These are phyloP conservation scores for Stephania cephalantha DNA, from an alignment of 164 flowering plant genomes.

Conservation along the genomic window DNA sequence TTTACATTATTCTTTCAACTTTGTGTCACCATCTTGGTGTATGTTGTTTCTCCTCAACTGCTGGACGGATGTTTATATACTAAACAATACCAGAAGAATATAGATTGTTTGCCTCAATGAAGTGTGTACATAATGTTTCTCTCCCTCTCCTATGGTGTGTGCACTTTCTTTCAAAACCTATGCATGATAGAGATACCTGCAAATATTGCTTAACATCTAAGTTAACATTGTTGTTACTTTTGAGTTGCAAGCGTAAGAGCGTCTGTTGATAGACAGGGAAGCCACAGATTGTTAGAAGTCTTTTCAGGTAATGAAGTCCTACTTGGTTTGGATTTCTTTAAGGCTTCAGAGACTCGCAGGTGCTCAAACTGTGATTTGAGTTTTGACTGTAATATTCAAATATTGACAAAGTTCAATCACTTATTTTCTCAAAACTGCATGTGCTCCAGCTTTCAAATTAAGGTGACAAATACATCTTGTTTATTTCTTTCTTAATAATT, in stretches of 20 bases:
- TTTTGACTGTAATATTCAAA: too few species aligned
- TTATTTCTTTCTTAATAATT: neutral
- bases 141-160: neutral
- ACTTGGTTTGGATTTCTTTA: too few species aligned
- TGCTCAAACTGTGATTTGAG: too few species aligned
- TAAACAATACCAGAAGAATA: slow-evolving; percentile 8
- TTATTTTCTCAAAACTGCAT: too few species aligned
- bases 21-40: slow-evolving; percentile 18
- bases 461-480: too few species aligned
- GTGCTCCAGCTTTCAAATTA: too few species aligned
- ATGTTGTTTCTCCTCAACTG: neutral
- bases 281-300: too few species aligned
- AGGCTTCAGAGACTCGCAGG: too few species aligned
- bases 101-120: slow-evolving; percentile 4
- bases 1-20: slow-evolving; percentile 20
- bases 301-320: too few species aligned
- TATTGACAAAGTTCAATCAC: too few species aligned
- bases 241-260: too few species aligned
- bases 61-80: slow-evolving; percentile 19
- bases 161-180: neutral
- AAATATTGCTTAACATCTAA: neutral
- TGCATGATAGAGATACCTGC: neutral
- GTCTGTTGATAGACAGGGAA: too few species aligned
- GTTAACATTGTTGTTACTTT: neutral
- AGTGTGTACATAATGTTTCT: neutral